A percentile compares a stretch with the other conserved stretches of the same genome.
These are phyloP conservation scores for Taiwanofungus camphoratus DNA, from an alignment of 1,284 basidiomycete species.

Conservation along the genomic window DNA sequence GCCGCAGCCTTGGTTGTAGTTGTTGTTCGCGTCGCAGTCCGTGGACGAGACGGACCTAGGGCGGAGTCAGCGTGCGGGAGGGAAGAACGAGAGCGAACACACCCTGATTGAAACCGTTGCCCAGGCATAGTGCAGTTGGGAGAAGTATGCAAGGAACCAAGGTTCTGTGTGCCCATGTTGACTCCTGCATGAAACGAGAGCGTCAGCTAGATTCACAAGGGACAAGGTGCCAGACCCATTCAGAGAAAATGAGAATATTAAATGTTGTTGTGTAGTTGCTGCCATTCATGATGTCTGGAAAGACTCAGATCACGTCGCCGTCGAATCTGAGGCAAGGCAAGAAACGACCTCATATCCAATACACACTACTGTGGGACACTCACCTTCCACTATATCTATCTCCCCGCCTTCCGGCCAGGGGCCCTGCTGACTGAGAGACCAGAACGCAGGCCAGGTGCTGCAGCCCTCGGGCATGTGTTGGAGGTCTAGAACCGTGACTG, in stretches of 20 bases:
- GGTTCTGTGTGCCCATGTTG: slow-evolving; percentile 37
- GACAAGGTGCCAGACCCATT: neutral
- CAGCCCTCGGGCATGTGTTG: slow-evolving; percentile 53
- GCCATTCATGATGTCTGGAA: too few relatives aligned
- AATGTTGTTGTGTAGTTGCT: too few relatives aligned
- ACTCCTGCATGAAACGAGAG: slow-evolving; percentile 30
- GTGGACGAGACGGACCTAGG: slow-evolving; percentile 31
- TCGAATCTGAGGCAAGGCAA: neutral
- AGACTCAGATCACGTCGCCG: neutral
- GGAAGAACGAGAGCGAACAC: slow-evolving; percentile 16
- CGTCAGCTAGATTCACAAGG: too few relatives aligned
- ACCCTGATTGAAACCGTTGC: slow-evolving; percentile 39
- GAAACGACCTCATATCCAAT: neutral
- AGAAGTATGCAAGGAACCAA: slow-evolving; percentile 49
- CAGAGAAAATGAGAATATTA: neutral
- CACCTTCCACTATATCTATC: slow-evolving; percentile 49
- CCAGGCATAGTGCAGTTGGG: slow-evolving; percentile 39
- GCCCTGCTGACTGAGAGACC: slow-evolving; percentile 47
- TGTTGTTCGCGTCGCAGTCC: slow-evolving; percentile 45
- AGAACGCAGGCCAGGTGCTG: slow-evolving; percentile 62
- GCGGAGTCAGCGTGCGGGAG: neutral
- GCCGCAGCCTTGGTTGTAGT: slow-evolving; percentile 61
- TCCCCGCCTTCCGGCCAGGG: slow-evolving; percentile 52
- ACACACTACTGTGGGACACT: neutral
- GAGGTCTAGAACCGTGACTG: slow-evolving; percentile 44